A percentile compares a stretch with the other conserved stretches of the same genome.
Conservation (phyloP, 2,329 filamentous ascomycete species). For the Xylaria digitata region DNA sequence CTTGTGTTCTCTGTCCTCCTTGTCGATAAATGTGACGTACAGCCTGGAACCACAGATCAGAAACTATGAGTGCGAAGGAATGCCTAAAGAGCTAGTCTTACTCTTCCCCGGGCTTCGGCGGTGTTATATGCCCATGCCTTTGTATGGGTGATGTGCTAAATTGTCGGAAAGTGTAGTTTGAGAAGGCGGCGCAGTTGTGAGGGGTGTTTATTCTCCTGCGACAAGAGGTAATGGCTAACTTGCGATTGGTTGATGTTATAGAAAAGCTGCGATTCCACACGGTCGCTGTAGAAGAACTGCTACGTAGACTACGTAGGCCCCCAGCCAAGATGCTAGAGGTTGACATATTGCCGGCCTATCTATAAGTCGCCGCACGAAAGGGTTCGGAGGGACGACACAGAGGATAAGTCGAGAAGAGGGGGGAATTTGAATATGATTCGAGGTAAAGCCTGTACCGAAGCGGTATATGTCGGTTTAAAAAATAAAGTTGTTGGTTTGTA, state of each 20-base stretch:
- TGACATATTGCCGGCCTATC: constrained; percentile 24
- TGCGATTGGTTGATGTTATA: constrained; percentile 13
- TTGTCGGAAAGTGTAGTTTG: constrained; percentile 51
- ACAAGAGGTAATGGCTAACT: background rate
- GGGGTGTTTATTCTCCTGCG: constrained; percentile 20
- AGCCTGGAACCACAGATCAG: constrained; percentile 64
- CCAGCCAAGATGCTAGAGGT: constrained; percentile 17
- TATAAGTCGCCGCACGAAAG: constrained; percentile 4
- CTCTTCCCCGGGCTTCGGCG: constrained; percentile 93
- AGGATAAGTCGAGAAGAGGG: constrained; percentile 6
- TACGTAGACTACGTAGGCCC: constrained; percentile 27
- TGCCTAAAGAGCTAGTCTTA: constrained; percentile 57
- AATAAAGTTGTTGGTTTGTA: background rate
- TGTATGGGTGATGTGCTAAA: constrained; percentile 74
- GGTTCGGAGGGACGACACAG: background rate
- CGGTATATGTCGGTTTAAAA: background rate
- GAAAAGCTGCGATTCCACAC: constrained; percentile 22
- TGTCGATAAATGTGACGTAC: constrained; percentile 92
- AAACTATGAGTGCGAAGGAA: constrained; percentile 32
- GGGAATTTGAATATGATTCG: background rate
- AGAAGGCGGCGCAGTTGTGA: constrained; percentile 19
- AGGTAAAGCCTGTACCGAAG: background rate
- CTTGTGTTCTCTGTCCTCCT: constrained; percentile 80
- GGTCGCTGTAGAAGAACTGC: constrained; percentile 6
- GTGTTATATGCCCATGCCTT: constrained; percentile 81